phyloP scores from a whole-genome alignment of 1,284 basidiomycete genomes.

The Phenoliferia sp. region DNA sequence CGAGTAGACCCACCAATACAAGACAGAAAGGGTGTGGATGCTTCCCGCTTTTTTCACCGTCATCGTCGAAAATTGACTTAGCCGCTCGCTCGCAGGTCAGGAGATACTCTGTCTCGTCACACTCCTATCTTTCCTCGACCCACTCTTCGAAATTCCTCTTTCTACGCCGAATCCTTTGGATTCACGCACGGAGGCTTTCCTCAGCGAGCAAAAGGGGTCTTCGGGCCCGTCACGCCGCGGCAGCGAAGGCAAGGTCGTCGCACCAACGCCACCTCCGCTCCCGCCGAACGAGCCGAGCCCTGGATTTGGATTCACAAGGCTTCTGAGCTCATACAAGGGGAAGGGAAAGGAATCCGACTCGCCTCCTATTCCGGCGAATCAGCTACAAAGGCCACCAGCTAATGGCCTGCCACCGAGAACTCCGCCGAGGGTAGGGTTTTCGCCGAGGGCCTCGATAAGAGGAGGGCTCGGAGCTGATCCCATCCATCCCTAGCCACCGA shows the following conservation, averaged over 20 bases:
- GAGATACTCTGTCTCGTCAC: constrained; percentile 6
- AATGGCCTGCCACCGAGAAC: not conserved
- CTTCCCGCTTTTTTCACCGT: not conserved
- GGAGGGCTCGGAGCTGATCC: too few species aligned
- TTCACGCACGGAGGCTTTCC: not conserved
- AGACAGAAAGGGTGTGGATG: constrained; percentile 8
- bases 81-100: not conserved
- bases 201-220: not conserved
- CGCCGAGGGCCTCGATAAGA: too few species aligned
- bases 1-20: constrained; percentile 6
- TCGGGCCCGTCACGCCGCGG: not conserved
- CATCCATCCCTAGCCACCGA: not conserved
- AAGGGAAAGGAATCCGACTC: not conserved
- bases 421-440: too few species aligned
- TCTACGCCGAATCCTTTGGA: not conserved
- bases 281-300: not conserved
- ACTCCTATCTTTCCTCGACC: constrained; percentile 8
- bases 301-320: not conserved
- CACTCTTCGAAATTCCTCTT: not conserved
- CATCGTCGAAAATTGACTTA: not conserved
- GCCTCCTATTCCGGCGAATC: not conserved
- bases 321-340: not conserved
- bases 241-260: not conserved
- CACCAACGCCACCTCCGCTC: not conserved
- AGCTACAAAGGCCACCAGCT: not conserved